Evolutionary conservation across 805 yeast species (phyloP), one percentile per base, ranked within the genome.

Genomic region (Pichia exigua): DNA sequence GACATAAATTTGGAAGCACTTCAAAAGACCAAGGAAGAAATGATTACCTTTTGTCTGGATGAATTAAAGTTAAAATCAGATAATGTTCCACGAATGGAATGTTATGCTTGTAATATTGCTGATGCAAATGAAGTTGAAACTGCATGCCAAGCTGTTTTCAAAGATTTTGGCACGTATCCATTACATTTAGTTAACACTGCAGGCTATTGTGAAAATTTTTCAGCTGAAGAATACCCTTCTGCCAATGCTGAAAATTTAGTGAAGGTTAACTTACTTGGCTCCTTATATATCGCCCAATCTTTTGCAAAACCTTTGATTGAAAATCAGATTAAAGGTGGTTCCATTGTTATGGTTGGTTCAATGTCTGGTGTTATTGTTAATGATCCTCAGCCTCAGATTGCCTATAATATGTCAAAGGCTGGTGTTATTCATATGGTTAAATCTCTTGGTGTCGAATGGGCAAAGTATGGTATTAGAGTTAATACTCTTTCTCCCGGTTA

Each of bases 331-430:
- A 71, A 68, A 55, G 72, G 76, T 27, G 87, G 85, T 35, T 81
- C 88, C 8, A 74, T 80, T 56, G 82, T 83, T 53, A 73, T 84
- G 68, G 76, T 84, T 58, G 90, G 87, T n/a, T 83, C 88, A 54
- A 84, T 84, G 90, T 81, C 87, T 9, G 91, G 89, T 50, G 76
- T 82, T 54, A 82, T 84, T 59, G 89, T 83, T 55, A 84, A 84
- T 67, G 84, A 81, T 65, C 91, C 91, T 38, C 90, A 84, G 66
- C 87, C 87, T 21, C 90, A 84, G 68, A 76, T 81, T 57, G 86
- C 86, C 59, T 86, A 86, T 76, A 86, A 86, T 75, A 82, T 84
- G 86, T 76, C 92, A 60, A 86, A 86, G 72, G 94, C 94, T 18
- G 94, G 91, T 65, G 92, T 85, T 43, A 85, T 85, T 61, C 94